Evolutionary conservation across 805 yeast species (phyloP).

Genomic region (Candida argentea): DNA sequence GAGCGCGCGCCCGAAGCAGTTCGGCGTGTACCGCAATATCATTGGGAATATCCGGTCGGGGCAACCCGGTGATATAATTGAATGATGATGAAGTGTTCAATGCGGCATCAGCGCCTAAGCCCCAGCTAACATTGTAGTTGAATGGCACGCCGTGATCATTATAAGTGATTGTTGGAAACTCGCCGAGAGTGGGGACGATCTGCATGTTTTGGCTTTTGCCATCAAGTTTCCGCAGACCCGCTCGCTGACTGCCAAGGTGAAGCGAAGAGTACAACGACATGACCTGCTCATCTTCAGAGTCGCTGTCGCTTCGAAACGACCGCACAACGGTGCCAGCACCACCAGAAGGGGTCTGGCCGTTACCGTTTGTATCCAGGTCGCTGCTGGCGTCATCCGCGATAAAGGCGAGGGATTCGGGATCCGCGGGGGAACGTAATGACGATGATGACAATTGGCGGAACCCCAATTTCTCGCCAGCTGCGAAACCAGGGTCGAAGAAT

Average conservation of each 20-base stretch:
- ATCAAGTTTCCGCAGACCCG: conserved; percentile 3
- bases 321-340: conserved; percentile 11
- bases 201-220: conserved; percentile 8
- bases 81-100: conserved; percentile 1
- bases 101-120: too few relatives aligned
- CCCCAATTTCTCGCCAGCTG: conserved; percentile 8
- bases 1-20: conserved; percentile 44
- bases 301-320: conserved; percentile 18
- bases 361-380: background rate
- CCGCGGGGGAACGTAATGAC: conserved; percentile 3
- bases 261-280: conserved; percentile 57
- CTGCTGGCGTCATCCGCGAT: background rate
- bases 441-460: conserved; percentile 14
- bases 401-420: conserved; percentile 1
- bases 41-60: too few relatives aligned
- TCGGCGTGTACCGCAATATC: too few relatives aligned
- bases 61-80: background rate
- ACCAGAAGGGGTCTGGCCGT: background rate
- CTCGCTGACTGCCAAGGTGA: conserved; percentile 19
- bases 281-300: conserved; percentile 54
- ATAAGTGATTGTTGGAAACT: conserved; percentile 28
- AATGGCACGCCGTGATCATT: conserved; percentile 20
- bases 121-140: conserved; percentile 12
- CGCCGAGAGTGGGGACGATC: conserved; percentile 33
- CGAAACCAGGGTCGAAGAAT: background rate